Evolutionary conservation across 31 red algal genomes (phyloP), one percentile per base, ranked within the genome.

Genomic region (Endocladia muricata): DNA sequence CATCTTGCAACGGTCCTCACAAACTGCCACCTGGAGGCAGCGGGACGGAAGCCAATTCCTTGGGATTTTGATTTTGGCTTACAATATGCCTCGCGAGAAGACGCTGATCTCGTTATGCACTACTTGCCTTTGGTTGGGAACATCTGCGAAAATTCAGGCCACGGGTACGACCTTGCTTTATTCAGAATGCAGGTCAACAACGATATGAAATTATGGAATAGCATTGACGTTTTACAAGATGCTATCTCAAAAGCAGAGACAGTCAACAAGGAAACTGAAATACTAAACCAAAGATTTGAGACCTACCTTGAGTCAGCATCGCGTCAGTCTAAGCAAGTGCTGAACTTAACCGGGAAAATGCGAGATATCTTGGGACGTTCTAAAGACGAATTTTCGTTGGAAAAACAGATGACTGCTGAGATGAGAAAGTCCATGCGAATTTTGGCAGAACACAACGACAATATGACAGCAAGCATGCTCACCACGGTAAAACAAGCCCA

Each of bases 11-110:
- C 59, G 17, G 15, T 67, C 22, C 57, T 79, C 52, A 51, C 59
- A 48, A 79, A 79, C 41, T 79, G 76, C 29, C 76, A 79, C 49
- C 37, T 79, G 1, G 76, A 79, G 37, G 37, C 34, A 26, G 38
- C 40, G 35, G 44, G 44, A 7, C 22, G 57, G 29, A 22, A 41
- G n/a, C 22, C 61, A 11, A 48, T 79, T 21, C 11, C 25, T 31
- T 79, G 76, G 76, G 31, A 79, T 68, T 8, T 30, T 17, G 25
- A 30, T 6, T 61, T 68, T 44, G 37, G 40, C 1, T 68, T 79
- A 54, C 30, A 51, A 43, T 44, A 66, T 36, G 61, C 39, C 34
- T 41, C 59, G 8, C 28, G 31, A 29, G 37, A 67, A 48, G 58
- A 65, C 11, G 35, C 55, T 29, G 21, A 38, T 44, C 32, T 79